These are phyloP conservation scores for Penicillium dipodomyicola DNA, from an alignment of 495 filamentous ascomycete genomes.

Conservation along the genomic window DNA sequence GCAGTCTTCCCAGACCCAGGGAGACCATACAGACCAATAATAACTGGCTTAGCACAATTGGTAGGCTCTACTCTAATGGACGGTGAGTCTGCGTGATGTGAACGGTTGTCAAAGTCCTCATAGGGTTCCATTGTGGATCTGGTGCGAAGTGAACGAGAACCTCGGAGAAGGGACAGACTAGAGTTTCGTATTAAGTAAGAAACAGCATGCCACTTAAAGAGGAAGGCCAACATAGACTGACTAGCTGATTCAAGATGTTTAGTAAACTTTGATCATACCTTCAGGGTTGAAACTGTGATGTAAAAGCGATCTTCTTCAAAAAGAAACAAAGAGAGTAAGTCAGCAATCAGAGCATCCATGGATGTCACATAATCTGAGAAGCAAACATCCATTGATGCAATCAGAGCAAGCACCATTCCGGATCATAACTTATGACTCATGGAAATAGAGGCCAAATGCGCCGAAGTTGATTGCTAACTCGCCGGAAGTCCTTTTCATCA, in stretches of 20 bases:
- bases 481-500: conserved; percentile 37
- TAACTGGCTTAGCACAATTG: conserved; percentile 25
- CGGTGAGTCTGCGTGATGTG: neutral
- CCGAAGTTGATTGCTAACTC: conserved; percentile 34
- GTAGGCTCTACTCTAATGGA: too few relatives aligned
- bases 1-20: conserved; percentile 60
- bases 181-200: too few relatives aligned
- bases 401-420: neutral
- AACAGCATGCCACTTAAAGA: neutral
- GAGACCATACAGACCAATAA: conserved; percentile 62
- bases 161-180: too few relatives aligned
- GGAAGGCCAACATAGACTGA: neutral
- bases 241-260: too few relatives aligned
- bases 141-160: neutral
- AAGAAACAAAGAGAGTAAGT: neutral
- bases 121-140: neutral
- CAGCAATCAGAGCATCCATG: neutral
- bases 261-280: too few relatives aligned
- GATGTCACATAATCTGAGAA: neutral
- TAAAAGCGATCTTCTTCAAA: neutral
- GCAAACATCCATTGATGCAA: neutral
- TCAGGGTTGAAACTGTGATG: neutral
- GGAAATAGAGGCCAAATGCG: conserved; percentile 45
- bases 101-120: neutral
- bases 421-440: conserved; percentile 3